Evolutionary conservation across 139 green algal species (phyloP).

Genomic region (Coelastrella sp.): DNA sequence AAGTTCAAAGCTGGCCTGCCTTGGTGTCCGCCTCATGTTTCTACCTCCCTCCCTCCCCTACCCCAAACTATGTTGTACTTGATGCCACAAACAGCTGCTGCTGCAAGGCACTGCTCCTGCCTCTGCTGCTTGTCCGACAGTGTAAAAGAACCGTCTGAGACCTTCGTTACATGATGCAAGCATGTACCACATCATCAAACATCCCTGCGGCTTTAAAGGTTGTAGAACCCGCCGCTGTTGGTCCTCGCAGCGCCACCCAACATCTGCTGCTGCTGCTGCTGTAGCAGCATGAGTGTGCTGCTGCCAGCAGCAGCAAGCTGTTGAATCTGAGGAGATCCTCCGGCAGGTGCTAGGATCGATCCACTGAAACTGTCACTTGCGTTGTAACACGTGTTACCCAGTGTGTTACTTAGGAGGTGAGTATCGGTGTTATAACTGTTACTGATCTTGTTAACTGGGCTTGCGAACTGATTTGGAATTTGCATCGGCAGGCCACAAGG

Average conservation of each 20-base stretch:
- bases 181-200: no score
- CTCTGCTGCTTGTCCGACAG: no score
- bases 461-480: background rate
- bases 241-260: background rate
- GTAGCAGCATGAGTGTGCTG: background rate
- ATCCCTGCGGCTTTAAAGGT: no score
- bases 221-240: background rate
- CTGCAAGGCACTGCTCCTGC: no score
- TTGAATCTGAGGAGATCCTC: background rate
- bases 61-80: no score
- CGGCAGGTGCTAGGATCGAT: background rate
- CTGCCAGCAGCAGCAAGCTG: background rate
- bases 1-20: no score
- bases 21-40: no score
- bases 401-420: background rate
- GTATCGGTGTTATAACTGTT: background rate
- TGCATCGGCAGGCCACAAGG: no score
- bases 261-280: conserved; percentile 7
- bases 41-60: no score
- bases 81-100: no score
- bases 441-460: background rate
- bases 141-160: no score
- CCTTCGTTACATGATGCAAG: no score
- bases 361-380: background rate
- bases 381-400: background rate